A percentile compares a stretch with the other conserved stretches of the same genome.
Evolutionary conservation across 2,329 filamentous ascomycete genomes (phyloP).

Genomic region (Penicillium italicum): DNA sequence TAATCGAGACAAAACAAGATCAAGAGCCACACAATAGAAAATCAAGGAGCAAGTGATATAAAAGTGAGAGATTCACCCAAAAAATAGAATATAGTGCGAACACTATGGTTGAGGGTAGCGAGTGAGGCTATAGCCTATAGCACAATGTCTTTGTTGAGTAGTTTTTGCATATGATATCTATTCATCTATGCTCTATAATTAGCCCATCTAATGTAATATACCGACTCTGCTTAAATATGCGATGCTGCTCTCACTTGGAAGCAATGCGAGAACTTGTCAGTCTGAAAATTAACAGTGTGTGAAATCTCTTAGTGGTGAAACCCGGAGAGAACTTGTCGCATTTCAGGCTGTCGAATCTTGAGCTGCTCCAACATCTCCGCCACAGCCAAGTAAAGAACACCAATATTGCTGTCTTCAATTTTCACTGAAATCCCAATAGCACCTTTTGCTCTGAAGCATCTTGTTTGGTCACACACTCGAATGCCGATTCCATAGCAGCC

Average conservation of each 20-base stretch:
- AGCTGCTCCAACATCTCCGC: slow-evolving; percentile 47
- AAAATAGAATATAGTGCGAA: neutral
- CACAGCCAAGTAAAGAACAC: slow-evolving; percentile 45
- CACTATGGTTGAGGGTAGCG: neutral
- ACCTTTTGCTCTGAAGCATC: slow-evolving; percentile 36
- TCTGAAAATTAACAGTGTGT: neutral
- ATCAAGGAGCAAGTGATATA: neutral
- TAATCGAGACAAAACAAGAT: neutral
- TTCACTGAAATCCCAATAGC: slow-evolving; percentile 48
- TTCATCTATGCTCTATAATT: neutral
- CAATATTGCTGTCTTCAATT: slow-evolving; percentile 48
- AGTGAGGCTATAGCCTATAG: neutral
- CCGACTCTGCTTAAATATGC: neutral
- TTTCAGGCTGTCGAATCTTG: slow-evolving; percentile 34
- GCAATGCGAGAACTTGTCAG: neutral
- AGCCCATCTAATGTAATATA: neutral
- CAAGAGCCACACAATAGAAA: neutral
- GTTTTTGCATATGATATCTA: neutral
- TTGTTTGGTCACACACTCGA: slow-evolving; percentile 38
- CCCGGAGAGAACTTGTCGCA: slow-evolving; percentile 11
- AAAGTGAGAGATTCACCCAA: neutral
- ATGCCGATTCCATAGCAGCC: slow-evolving; percentile 49
- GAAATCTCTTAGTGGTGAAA: neutral
- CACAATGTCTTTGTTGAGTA: neutral
- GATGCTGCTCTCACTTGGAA: neutral